Evolutionary conservation across 352 stramenopile species (phyloP), one percentile per base, ranked within the genome.

Genomic region (Plasmopara viticola): DNA sequence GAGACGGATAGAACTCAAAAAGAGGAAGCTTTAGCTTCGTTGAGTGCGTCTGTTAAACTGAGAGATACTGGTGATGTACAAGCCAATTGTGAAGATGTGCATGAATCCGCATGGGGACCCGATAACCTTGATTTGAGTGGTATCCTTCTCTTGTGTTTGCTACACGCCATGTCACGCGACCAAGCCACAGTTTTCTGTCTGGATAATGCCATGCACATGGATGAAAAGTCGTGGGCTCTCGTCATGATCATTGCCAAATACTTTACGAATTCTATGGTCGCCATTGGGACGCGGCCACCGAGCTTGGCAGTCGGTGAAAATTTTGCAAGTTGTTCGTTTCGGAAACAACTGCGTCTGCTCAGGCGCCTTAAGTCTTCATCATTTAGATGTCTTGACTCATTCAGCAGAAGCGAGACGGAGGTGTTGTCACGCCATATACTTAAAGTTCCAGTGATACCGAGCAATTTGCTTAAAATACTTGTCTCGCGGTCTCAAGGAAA

Each of bases 171-270:
- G 54, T 89, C 79, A 2, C 81, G 82, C 8, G 66, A 87, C 25
- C 64, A 69, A 12, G 67, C 68, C 9, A 86, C 78, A 0, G 62
- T 94, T 1, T 85, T 94, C 39, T 90, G 75, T 39, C 70, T 94
- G 33, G 84, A 94, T 53, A 90, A 78, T 44, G 84, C 84, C 13
- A 92, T 91, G 81, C 80, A 90, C 51, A 91, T 92, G 79, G 84
- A 94, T 48, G 80, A 84, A 48, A 86, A 89, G 60, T 90, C 78
- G 33, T 94, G 84, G 84, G 74, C 78, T 28, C 50, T 94, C n/a
- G 66, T 85, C 9, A 78, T 80, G 9, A 87, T 87, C 37, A 74
- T 92, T 31, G 78, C 76, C 8, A 89, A 92, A 55, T 92, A 94
- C 45, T 92, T 92, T 42, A 92, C 81, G 1, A 94, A 94, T 54